Base-by-base conservation (phyloP, 768 basidiomycete genomes). In the Mycena indigotica region DNA sequence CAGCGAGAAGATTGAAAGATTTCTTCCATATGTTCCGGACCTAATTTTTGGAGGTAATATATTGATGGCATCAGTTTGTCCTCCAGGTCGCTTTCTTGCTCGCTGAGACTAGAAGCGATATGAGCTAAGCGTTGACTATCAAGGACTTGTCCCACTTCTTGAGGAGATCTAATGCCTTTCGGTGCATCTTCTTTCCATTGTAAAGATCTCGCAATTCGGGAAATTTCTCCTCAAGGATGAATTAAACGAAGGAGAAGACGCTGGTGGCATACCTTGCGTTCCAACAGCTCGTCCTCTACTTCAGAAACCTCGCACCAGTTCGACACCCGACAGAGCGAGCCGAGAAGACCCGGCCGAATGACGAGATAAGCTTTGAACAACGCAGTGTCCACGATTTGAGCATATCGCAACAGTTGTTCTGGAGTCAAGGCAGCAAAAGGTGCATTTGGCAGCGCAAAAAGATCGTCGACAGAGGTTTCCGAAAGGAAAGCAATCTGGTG, bases 301-400 rank as follows among this genome's bases (percentile, higher is more conserved):
- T 95, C 91, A 4, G 85, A 86, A 1, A 98, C 95, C 67, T 98
- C 97, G 71, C 96, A 98, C 94, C 95, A 99, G 71, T 97, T 98
- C 2, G 92, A 84, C 24, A 96, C 77, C 40, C 96, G 83, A 72
- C 96, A 98, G 50, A 98, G 72, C 28, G 92, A 85, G 0, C 92
- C 93, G 10, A 98, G 75, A 55, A 99, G 74, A 13, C 80, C 83
- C 0, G 96, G 93, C 41, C 89, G 79, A 39, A 89, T 87, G 21
- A 92, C 80, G 21, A 98, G 75, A 70, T 96, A 97, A 2, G 89
- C 87, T 73, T 97, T 96, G 73, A 98, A 95, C 62, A 98, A 74
- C 8, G 92, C 95, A 1, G 97, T 98, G 66, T 98, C 93, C 24
- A 98, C 90, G 29, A 98, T 86, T 73, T 98, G 95, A 1, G 95